Conservation (phyloP, 1,284 basidiomycete species). For the Kwoniella shivajii region DNA sequence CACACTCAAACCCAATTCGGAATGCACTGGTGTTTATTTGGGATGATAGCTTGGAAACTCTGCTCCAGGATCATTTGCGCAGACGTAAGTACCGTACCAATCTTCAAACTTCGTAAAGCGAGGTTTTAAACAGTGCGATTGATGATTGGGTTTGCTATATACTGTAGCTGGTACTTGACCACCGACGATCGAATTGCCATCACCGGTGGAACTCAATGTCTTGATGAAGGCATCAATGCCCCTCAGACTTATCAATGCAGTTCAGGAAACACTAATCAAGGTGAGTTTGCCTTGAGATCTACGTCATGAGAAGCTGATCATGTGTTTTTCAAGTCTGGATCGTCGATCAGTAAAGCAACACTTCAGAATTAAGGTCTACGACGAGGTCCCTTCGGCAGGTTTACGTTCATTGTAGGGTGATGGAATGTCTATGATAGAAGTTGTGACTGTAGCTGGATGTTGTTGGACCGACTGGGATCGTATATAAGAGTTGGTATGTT, state of each 20-base stretch:
- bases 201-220: slow-evolving; percentile 35
- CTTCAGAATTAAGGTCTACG: no score
- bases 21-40: neutral
- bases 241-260: slow-evolving; percentile 38
- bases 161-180: slow-evolving; percentile 9
- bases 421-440: no score
- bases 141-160: neutral
- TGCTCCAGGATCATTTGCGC: slow-evolving; percentile 15
- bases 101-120: neutral
- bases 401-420: no score
- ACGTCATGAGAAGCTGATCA: no score
- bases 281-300: slow-evolving; percentile 16
- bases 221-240: slow-evolving; percentile 33
- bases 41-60: slow-evolving; percentile 9
- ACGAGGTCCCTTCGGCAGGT: no score
- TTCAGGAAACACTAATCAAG: slow-evolving; percentile 38
- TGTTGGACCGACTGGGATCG: no score
- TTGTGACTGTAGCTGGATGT: no score
- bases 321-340: neutral
- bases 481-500: no score
- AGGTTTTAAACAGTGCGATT: neutral
- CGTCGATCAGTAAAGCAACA: slow-evolving; percentile 3
- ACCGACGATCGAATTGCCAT: slow-evolving; percentile 21
- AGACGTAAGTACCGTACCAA: slow-evolving; percentile 15
- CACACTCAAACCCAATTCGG: neutral